phyloP scores from a whole-genome alignment of 306 rosid species.

The Vicia villosa region DNA sequence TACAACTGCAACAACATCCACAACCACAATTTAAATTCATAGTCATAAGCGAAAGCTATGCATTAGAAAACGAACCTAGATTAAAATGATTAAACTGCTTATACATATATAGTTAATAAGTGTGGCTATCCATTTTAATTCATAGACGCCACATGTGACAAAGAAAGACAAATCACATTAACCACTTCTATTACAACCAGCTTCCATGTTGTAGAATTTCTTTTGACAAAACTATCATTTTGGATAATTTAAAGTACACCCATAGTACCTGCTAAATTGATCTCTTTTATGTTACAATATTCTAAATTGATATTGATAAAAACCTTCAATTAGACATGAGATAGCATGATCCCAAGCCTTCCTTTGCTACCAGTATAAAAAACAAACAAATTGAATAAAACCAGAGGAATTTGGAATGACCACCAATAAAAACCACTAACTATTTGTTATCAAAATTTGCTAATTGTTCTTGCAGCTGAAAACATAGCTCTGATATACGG shows the following conservation, averaged over 20 bases:
- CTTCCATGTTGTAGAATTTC: neutral
- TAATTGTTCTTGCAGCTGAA: slow-evolving; percentile 50
- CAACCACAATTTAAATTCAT: too few species aligned
- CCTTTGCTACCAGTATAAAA: neutral
- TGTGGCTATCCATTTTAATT: too few species aligned
- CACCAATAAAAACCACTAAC: neutral
- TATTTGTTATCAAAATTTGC: slow-evolving; percentile 38
- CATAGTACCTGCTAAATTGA: neutral
- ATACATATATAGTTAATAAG: too few species aligned
- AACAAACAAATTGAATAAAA: neutral
- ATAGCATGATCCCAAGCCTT: neutral
- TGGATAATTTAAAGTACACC: neutral
- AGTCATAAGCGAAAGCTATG: too few species aligned
- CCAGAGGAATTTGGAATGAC: neutral
- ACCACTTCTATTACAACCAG: too few species aligned
- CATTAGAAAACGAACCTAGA: too few species aligned
- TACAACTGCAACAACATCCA: too few species aligned
- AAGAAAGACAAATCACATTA: too few species aligned
- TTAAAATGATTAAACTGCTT: too few species aligned
- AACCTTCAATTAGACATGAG: neutral
- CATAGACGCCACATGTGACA: too few species aligned
- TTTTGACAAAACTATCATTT: slow-evolving; percentile 2
- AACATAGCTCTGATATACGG: slow-evolving; percentile 53
- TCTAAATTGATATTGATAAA: neutral
- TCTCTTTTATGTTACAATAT: neutral